Evolutionary conservation across 2,329 filamentous ascomycete genomes (phyloP).

Genomic region (Exophiala sideris): DNA sequence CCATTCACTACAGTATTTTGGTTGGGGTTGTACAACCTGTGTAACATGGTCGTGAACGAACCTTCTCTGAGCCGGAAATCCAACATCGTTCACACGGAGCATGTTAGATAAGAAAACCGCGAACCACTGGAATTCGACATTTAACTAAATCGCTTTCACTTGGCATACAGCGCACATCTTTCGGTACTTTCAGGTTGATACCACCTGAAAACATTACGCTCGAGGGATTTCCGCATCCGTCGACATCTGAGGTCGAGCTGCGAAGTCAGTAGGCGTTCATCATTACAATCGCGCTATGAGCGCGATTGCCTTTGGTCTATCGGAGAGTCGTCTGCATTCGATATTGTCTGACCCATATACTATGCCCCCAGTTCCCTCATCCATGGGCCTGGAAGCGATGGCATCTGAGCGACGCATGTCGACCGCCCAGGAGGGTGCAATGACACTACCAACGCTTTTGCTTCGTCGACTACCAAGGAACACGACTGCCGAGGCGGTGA

Average conservation of each 20-base stretch:
- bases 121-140: neutral
- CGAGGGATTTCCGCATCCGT: neutral
- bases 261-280: conserved; percentile 2
- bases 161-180: no score
- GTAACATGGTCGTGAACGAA: conserved; percentile 8
- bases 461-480: conserved; percentile 60
- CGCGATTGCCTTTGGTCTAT: conserved; percentile 16
- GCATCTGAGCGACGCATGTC: conserved; percentile 28
- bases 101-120: conserved; percentile 1
- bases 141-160: neutral
- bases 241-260: conserved; percentile 1
- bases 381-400: conserved; percentile 15
- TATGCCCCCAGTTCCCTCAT: conserved; percentile 6
- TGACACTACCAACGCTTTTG: conserved; percentile 42
- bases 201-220: conserved; percentile 1
- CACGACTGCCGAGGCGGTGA: conserved; percentile 56
- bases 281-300: conserved; percentile 14
- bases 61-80: neutral
- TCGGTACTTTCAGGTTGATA: neutral
- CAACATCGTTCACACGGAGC: neutral
- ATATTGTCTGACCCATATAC: conserved; percentile 15
- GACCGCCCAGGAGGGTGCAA: conserved; percentile 23
- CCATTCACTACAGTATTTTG: no score
- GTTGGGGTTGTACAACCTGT: no score
- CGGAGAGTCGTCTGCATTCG: conserved; percentile 15